Conservation (phyloP, 192 early-diverging fungal species). For the Backusella morwellensis region DNA sequence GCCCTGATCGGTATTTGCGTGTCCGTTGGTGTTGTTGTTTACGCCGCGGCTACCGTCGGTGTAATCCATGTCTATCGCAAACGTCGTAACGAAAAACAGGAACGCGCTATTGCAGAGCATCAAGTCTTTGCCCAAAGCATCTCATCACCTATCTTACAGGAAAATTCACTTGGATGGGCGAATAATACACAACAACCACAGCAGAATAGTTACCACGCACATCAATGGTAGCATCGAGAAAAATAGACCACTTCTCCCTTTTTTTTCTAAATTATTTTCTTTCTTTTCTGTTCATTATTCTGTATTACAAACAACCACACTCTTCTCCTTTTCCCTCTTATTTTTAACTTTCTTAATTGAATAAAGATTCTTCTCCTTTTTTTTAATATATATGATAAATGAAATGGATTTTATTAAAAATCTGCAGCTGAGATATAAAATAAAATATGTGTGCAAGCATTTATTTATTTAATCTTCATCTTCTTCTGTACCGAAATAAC, state of each 20-base stretch:
- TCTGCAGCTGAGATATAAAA: background rate
- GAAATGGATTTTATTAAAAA: conserved; percentile 6
- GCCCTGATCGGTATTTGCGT: conserved; percentile 37
- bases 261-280: background rate
- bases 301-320: background rate
- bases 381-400: background rate
- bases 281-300: background rate
- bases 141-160: conserved; percentile 35
- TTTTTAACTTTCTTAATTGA: conserved; percentile 7
- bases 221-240: background rate
- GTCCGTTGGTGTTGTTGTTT: conserved; percentile 29
- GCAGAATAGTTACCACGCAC: background rate
- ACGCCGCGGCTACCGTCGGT: conserved; percentile 34
- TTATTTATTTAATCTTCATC: conserved; percentile 13
- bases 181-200: background rate
- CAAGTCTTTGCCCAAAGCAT: conserved; percentile 27
- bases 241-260: background rate
- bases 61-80: conserved; percentile 28
- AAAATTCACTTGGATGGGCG: conserved; percentile 22
- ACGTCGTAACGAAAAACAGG: conserved; percentile 8
- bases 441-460: background rate
- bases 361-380: background rate
- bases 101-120: conserved; percentile 19
- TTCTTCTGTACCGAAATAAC: conserved; percentile 58
- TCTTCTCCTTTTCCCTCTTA: background rate